Evolutionary conservation across 2,329 filamentous ascomycete species (phyloP), one percentile per base, ranked within the genome.

Genomic region (Calonectria henricotiae): DNA sequence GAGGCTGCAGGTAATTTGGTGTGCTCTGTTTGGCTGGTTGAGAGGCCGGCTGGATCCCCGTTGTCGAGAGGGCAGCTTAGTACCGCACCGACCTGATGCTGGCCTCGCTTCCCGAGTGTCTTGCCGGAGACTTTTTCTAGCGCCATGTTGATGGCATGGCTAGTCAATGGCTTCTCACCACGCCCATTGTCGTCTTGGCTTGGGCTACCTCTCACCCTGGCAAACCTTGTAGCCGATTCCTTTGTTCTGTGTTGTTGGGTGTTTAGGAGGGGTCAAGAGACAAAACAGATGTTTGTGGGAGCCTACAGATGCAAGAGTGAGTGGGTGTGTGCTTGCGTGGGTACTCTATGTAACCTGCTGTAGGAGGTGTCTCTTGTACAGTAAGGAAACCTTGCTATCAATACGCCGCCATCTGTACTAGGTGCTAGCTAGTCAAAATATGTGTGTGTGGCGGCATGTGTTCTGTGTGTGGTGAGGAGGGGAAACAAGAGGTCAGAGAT

Each of bases 381-480:
- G 54, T 25, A 35, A 32, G 39, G 32, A 55, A 41, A 54, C 23
- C 46, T 54, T 43, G 35, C 35, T 27, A 35, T 54, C 46, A 39
- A 58, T 55, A 58, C 43, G 49, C 35, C 63, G 63, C 37, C 54
- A 43, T 65, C 41, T 65, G 63, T 58, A 41, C 35, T 44, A 43
- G n/a, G 51, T 51, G 13, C 15, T 20, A 51, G 32, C 51, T 55
- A 58, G 51, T 17, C 35, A 58, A 55, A 58, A 58, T 27, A 44
- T 61, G 13, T 60, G 35, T 49, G 64, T 47, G 47, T 55, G 62
- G 41, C 27, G 39, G 54, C 54, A 44, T 60, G 39, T 58, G 64
- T 66, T 46, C 43, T 49, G 62, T 65, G 62, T 65, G 67, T 65
- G 67, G 62, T 69, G 67, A 69, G 67, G 67, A 65, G 67, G 54